Evolutionary conservation across 305 asterid species (phyloP).

Genomic region (Coffea humblotiana): DNA sequence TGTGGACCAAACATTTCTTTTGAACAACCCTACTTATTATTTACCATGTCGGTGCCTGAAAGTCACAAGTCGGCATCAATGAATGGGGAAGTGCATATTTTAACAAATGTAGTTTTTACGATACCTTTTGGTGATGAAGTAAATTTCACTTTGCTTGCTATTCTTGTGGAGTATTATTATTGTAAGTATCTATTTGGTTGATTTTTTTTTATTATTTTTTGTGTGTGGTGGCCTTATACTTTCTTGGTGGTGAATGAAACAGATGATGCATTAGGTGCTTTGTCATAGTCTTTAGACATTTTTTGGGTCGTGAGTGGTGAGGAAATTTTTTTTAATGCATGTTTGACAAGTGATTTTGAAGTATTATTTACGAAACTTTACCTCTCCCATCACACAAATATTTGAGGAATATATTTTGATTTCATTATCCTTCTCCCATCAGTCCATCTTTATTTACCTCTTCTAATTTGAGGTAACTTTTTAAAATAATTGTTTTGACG

Average conservation of each 20-base stretch:
- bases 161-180: neutral
- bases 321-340: neutral
- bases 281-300: neutral
- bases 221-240: neutral
- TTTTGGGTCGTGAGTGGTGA: neutral
- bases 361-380: neutral
- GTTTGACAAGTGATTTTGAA: neutral
- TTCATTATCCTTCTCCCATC: neutral
- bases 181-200: neutral
- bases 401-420: neutral
- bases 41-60: too few relatives aligned
- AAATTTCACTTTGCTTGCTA: neutral
- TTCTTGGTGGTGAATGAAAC: neutral
- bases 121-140: too few relatives aligned
- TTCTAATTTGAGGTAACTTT: too few relatives aligned
- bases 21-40: too few relatives aligned
- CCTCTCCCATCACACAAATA: neutral
- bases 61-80: too few relatives aligned
- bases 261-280: neutral
- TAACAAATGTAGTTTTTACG: neutral
- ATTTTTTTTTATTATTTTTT: neutral
- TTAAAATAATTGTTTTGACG: too few relatives aligned
- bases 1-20: too few relatives aligned
- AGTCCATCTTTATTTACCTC: neutral
- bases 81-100: too few relatives aligned